phyloP scores from a whole-genome alignment of 805 yeast genomes.

The Nakazawaea wickerhamii region DNA sequence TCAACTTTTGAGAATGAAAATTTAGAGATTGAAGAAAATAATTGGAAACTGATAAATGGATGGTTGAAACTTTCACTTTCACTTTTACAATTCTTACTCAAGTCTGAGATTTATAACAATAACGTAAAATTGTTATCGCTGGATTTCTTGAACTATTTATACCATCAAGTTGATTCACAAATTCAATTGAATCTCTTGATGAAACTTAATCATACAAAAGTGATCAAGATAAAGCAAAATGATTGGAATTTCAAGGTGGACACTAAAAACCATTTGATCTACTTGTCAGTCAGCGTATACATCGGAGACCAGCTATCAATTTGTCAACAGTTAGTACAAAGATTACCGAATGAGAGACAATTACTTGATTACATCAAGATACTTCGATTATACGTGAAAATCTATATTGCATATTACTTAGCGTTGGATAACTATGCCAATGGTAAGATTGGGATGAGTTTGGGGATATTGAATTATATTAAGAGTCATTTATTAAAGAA shows the following conservation, averaged over 20 bases:
- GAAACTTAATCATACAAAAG: slow-evolving; percentile 3
- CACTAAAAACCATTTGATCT: slow-evolving; percentile 6
- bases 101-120: not conserved
- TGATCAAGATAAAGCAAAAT: slow-evolving; percentile 1
- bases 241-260: slow-evolving; percentile 11
- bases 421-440: slow-evolving; percentile 4
- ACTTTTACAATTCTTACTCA: slow-evolving; percentile 4
- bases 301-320: slow-evolving; percentile 9
- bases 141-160: slow-evolving; percentile 6
- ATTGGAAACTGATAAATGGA: slow-evolving; percentile 10
- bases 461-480: slow-evolving; percentile 10
- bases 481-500: slow-evolving; percentile 1
- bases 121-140: not conserved
- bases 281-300: slow-evolving; percentile 8
- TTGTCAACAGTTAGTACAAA: slow-evolving; percentile 5
- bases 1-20: not conserved
- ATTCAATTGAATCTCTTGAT: slow-evolving; percentile 7
- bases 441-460: slow-evolving; percentile 6
- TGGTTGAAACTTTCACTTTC: slow-evolving; percentile 9
- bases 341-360: not conserved
- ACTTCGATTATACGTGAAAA: not conserved
- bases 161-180: slow-evolving; percentile 4
- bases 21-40: not conserved
- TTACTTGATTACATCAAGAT: not conserved
- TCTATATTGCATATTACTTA: slow-evolving; percentile 8